Base-by-base conservation (phyloP, 202 grass and related monocot species). In the Miscanthus sacchariflorus region DNA sequence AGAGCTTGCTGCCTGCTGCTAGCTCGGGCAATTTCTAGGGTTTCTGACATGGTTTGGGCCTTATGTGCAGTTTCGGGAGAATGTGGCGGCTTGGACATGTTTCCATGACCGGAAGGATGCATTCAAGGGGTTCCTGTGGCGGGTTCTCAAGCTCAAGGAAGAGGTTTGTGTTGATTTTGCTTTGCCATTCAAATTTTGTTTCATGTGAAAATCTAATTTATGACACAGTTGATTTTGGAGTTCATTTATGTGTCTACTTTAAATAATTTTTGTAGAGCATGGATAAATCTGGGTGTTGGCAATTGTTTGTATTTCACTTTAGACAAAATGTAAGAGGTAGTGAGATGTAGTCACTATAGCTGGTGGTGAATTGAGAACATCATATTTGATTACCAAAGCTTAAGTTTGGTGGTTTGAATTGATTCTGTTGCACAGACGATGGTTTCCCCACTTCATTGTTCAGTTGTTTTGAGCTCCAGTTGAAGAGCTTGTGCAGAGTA, bases 141-240 rank as follows among this genome's bases (percentile, higher is more conserved):
- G 84, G 67, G 97, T 99, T 83, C 94, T 99, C 74, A 91, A 88
- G 50, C 91, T 99, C n/a, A 97, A 93, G 86, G 90, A 95, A 83
- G 89, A 99, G 89, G 94, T 93, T 17, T 25, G 79, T 80, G 65
- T 65, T 76, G 83, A 61, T 86, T 78, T 79, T 88, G 5, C 28
- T 59, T 17, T 43, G 13, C 66, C 64, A 68, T 86, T 70, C 48
- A 67, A 2, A 45, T 24, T 24, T 56, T 65, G 35, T 81, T 77
- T 69, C 18, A 59, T 78, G 33, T 82, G 52, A 64, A 63, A 69
- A 52, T 23, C 30, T 81, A 45, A 48, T 21, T 71, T 38, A 12
- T 33, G 56, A 54, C 15, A 45, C 18, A 70, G 63, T 66, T 74
- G 68, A 73, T 46, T 72, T 28, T 46, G 14, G 33, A 78, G 63